Percentiles rank a stretch among this genome's conserved stretches.
These are phyloP conservation scores for Clonostachys chloroleuca DNA, from an alignment of 2,329 filamentous ascomycete species.

Conservation along the genomic window DNA sequence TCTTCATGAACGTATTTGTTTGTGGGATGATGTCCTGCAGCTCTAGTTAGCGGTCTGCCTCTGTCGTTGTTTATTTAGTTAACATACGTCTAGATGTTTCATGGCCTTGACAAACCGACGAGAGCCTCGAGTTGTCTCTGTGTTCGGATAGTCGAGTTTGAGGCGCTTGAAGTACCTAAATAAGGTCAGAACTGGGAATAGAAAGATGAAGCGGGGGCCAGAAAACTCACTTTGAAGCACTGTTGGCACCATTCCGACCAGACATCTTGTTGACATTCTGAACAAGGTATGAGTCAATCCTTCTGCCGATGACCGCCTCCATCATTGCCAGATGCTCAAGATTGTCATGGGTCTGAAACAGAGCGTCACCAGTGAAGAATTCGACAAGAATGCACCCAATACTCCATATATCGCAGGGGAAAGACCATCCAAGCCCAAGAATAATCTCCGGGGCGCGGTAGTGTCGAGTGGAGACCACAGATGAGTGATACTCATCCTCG, in stretches of 20 bases:
- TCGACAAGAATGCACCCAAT: slow-evolving; percentile 70
- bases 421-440: slow-evolving; percentile 66
- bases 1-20: slow-evolving; percentile 52
- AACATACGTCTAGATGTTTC: slow-evolving; percentile 59
- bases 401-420: slow-evolving; percentile 70
- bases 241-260: slow-evolving; percentile 47
- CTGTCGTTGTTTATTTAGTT: background rate
- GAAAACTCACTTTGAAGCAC: slow-evolving; percentile 57
- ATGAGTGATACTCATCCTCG: slow-evolving; percentile 69
- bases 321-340: slow-evolving; percentile 73
- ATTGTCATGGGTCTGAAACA: slow-evolving; percentile 71
- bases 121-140: slow-evolving; percentile 61
- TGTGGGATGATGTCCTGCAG: slow-evolving; percentile 60
- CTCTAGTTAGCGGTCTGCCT: background rate
- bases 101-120: slow-evolving; percentile 67
- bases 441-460: slow-evolving; percentile 70
- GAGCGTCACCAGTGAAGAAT: slow-evolving; percentile 66
- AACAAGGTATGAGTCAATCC: slow-evolving; percentile 56
- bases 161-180: slow-evolving; percentile 63
- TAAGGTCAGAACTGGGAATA: slow-evolving; percentile 2
- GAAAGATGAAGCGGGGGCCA: background rate
- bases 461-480: slow-evolving; percentile 65
- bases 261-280: slow-evolving; percentile 42
- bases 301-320: slow-evolving; percentile 59
- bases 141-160: slow-evolving; percentile 60